Base-by-base conservation (phyloP, 768 basidiomycete species). In the Termitomyces sp. region DNA sequence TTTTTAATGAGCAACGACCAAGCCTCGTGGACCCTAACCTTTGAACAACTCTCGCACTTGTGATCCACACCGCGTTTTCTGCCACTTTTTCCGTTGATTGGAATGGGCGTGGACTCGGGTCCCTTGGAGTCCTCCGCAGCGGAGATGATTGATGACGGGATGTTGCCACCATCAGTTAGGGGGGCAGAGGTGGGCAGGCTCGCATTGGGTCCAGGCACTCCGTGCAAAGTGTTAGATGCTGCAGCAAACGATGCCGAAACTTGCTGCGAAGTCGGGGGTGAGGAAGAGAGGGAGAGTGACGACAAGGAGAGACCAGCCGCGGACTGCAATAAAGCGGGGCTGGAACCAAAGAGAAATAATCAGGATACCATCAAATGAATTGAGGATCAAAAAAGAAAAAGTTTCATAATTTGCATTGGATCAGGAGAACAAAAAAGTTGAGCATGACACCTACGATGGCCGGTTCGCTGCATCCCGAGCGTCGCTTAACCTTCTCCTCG, bases 1-100 rank as follows among this genome's bases (percentile, higher is more conserved):
- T n/a, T n/a, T n/a, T 47, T 55, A 51, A 42, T 55, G 54, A 45
- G 53, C 45, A 42, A 40, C 54, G 55, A 50, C 19, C 21, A 45
- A 32, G 37, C 57, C 27, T 37, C 69, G 34, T n/a, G 14, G 16
- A 50, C 25, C 28, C 74, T 45, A 60, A 90, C 94, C 89, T 98
- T 98, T 39, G 87, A 86, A 71, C 95, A 98, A 64, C 85, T 91
- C 75, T 98, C 95, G 73, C 95, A 98, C 60, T 85, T 88, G 75
- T 91, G 94, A 56, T 89, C 86, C 53, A 88, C 82, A 2, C 91
- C 93, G 56, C 90, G 83, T 72, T 91, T 92, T 79, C 86, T 91
- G 42, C 79, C 79, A 37, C 68, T 72, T 65, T 70, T 77, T 52
- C 67, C 64, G 44, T 59, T 60, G 45, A 78, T 76, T 16, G 76